Evolutionary conservation across 768 basidiomycete genomes (phyloP).

Genomic region (Gelatoporia subvermispora): DNA sequence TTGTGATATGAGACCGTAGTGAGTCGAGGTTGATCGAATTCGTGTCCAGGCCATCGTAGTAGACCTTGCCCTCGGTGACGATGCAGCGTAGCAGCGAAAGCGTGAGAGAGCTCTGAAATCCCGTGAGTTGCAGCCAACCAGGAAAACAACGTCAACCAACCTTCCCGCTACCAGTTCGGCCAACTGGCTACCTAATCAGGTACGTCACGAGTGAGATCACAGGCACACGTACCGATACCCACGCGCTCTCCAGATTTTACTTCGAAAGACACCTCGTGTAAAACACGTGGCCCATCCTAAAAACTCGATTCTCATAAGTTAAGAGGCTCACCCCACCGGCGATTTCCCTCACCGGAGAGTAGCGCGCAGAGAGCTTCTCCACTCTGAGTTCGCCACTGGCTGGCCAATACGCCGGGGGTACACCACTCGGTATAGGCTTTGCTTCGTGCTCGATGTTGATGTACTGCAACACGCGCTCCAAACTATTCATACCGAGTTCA

Average conservation of each 20-base stretch:
- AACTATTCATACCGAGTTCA: conserved; percentile 20
- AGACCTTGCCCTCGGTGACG: no score
- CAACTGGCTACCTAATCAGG: conserved; percentile 53
- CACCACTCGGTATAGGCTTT: conserved; percentile 30
- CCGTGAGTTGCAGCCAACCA: no score
- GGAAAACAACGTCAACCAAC: no score
- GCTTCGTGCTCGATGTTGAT: conserved; percentile 53
- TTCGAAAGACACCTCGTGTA: no score
- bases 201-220: conserved; percentile 22
- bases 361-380: conserved; percentile 48
- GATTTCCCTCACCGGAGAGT: no score
- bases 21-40: conserved; percentile 46
- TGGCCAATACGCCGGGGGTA: conserved; percentile 63
- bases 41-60: no score
- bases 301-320: background rate
- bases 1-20: conserved; percentile 49
- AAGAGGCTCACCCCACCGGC: conserved; percentile 14
- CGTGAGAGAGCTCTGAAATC: no score
- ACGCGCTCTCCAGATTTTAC: conserved; percentile 55
- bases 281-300: conserved; percentile 49
- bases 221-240: conserved; percentile 39
- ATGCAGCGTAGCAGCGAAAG: no score
- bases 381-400: conserved; percentile 49
- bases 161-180: no score
- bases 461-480: conserved; percentile 51